Evolutionary conservation across 768 basidiomycete species (phyloP), one percentile per base, ranked within the genome.

Genomic region (Tricholoma saponaceum): DNA sequence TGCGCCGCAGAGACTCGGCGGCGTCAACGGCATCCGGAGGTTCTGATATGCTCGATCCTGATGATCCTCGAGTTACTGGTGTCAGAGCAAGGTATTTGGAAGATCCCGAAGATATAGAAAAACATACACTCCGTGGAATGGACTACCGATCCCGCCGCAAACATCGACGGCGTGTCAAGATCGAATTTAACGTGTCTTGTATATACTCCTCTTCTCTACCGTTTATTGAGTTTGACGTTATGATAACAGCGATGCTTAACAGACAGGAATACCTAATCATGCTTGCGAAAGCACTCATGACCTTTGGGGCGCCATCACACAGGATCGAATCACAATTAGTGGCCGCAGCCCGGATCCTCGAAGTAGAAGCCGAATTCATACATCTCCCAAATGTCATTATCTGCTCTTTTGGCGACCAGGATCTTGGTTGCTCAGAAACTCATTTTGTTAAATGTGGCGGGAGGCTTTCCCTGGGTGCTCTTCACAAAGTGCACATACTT

Each of bases 281-380:
- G 67, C 81, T 97, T 25, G 92, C 93, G 14, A 83, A 87, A 59
- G 86, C 91, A 16, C 77, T 97, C 39, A 95, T 98, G 90, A 86
- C 86, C 12, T 95, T 91, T 66, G 93, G 94, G 4, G 92, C 94
- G 16, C 93, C 94, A 0, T 93, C 92, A 22, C 95, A 98, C 73
- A 85, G 95, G 30, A 90, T 98, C 58, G 94, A 96, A 72, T 88
- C 92, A 2, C 95, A 97, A 69, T 84, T 98, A 37, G 79, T 89
- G 30, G 89, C 94, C 9, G 92, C 92, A 7, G 92, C 95, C 0
- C 82, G 86, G 14, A 93, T 95, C 53, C 85, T 98, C 16, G 93
- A 95, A 65, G 84, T 97, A 55, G 86, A 92, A 69, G 92, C 92
- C 46, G 92, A 95, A 68, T 95, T 95, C 68, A 89, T 96, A 39